Evolutionary conservation across 75 land plant genomes (phyloP).

Genomic region (Adiantum capillusveneris): DNA sequence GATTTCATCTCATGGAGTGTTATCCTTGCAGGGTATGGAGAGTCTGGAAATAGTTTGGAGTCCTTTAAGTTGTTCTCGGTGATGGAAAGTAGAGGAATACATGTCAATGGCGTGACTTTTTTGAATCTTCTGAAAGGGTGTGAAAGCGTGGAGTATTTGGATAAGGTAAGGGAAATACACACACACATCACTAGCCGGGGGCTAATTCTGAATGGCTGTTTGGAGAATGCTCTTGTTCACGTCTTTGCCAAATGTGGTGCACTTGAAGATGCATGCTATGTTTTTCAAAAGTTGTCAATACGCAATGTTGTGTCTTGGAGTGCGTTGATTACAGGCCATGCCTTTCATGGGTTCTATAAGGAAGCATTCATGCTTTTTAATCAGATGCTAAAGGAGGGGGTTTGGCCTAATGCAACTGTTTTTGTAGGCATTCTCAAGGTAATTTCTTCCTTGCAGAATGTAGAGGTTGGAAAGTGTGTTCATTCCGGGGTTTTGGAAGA

Average conservation of each 20-base stretch:
- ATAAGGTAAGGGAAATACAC: slow-evolving; percentile 26
- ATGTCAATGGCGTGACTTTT: slow-evolving; percentile 45
- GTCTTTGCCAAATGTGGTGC: slow-evolving; percentile 40
- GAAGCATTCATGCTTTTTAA: slow-evolving; percentile 28
- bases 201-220: slow-evolving; percentile 12
- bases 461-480: not conserved
- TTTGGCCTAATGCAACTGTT: slow-evolving; percentile 5
- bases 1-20: slow-evolving; percentile 57
- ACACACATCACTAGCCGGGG: slow-evolving; percentile 33
- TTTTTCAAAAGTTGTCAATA: slow-evolving; percentile 19
- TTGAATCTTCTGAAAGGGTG: slow-evolving; percentile 52
- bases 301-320: slow-evolving; percentile 43
- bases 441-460: not conserved
- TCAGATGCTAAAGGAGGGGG: slow-evolving; percentile 12
- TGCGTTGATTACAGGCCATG: slow-evolving; percentile 36
- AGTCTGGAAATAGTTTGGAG: slow-evolving; percentile 41
- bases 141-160: slow-evolving; percentile 42
- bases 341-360: slow-evolving; percentile 8
- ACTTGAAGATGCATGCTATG: slow-evolving; percentile 13
- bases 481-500: not conserved
- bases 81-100: slow-evolving; percentile 31
- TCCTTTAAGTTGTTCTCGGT: slow-evolving; percentile 30
- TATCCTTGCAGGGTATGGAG: slow-evolving; percentile 54
- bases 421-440: not conserved
- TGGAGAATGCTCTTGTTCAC: slow-evolving; percentile 36